phyloP scores from a whole-genome alignment of 2,329 filamentous ascomycete species.

The Fusarium solani-melongenae region DNA sequence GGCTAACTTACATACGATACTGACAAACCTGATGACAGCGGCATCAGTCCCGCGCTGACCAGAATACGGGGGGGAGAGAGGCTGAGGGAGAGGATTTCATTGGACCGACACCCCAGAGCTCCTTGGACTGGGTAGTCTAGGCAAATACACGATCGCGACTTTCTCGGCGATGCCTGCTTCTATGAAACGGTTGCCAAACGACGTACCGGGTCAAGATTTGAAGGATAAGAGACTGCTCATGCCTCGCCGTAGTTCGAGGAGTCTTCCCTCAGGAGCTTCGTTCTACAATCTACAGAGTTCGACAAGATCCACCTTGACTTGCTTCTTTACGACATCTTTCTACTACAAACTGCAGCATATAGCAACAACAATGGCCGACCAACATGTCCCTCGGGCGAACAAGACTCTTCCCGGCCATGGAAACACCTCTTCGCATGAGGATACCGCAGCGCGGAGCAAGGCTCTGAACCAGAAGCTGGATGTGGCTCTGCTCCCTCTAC shows the following conservation, averaged over 20 bases:
- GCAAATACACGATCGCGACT: constrained; percentile 18
- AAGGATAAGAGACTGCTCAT: neutral
- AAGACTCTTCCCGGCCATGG: constrained; percentile 14
- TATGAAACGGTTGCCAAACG: constrained; percentile 4
- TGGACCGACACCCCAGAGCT: constrained; percentile 18
- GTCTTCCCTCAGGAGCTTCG: neutral
- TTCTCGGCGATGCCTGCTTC: constrained; percentile 1
- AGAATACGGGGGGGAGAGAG: constrained; percentile 7
- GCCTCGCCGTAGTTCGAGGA: neutral
- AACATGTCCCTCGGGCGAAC: constrained; percentile 1
- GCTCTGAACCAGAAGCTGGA: constrained; percentile 51
- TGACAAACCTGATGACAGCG: constrained; percentile 25
- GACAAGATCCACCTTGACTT: neutral
- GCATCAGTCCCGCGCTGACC: constrained; percentile 37
- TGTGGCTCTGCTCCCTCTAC: constrained; percentile 49
- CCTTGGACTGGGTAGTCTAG: neutral
- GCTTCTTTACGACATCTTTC: neutral
- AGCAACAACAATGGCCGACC: constrained; percentile 18
- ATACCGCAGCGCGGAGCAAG: constrained; percentile 18
- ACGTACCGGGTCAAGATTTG: constrained; percentile 14
- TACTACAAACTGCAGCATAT: neutral
- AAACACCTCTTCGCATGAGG: constrained; percentile 3
- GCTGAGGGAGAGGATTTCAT: constrained; percentile 2
- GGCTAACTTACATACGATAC: constrained; percentile 16
- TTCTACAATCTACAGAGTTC: neutral